Conservation (phyloP, 371 early-diverging fungal genomes). For the Apophysomyces variabilis region DNA sequence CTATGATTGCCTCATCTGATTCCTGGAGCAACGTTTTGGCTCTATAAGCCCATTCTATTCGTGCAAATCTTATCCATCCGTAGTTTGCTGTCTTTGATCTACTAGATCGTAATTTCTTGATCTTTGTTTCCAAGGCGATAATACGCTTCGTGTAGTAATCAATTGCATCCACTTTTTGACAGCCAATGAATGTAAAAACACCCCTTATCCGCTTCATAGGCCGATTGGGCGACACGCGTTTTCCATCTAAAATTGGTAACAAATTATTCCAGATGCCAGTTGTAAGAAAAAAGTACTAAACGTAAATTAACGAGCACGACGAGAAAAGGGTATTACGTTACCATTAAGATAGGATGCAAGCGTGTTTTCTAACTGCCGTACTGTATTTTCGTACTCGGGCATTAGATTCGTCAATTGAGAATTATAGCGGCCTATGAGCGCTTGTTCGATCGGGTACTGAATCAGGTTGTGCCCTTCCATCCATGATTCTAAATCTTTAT, state of each 20-base stretch:
- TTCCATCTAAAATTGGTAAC: neutral
- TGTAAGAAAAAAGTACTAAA: neutral
- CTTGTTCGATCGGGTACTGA: slow-evolving; percentile 51
- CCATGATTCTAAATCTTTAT: slow-evolving; percentile 49
- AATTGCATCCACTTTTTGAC: slow-evolving; percentile 68
- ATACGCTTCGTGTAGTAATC: slow-evolving; percentile 68
- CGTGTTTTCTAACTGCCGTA: slow-evolving; percentile 63
- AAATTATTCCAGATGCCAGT: too few relatives aligned
- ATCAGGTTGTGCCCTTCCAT: slow-evolving; percentile 34
- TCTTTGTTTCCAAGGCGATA: slow-evolving; percentile 60
- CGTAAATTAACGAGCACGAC: neutral
- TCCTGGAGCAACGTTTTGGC: slow-evolving; percentile 5
- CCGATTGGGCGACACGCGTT: slow-evolving; percentile 1
- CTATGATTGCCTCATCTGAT: slow-evolving; percentile 20
- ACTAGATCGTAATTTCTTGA: slow-evolving; percentile 55
- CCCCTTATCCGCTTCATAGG: slow-evolving; percentile 21
- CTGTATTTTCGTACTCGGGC: slow-evolving; percentile 63
- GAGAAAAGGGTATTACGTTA: slow-evolving; percentile 11
- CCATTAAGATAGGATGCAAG: slow-evolving; percentile 58
- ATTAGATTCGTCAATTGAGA: slow-evolving; percentile 66
- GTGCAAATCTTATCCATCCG: slow-evolving; percentile 71
- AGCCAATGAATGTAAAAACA: slow-evolving; percentile 16
- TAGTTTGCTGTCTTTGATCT: slow-evolving; percentile 56
- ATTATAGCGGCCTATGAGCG: slow-evolving; percentile 66
- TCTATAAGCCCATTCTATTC: slow-evolving; percentile 57